Evolutionary conservation across 257 asterid species (phyloP).

Genomic region (Plantago major): DNA sequence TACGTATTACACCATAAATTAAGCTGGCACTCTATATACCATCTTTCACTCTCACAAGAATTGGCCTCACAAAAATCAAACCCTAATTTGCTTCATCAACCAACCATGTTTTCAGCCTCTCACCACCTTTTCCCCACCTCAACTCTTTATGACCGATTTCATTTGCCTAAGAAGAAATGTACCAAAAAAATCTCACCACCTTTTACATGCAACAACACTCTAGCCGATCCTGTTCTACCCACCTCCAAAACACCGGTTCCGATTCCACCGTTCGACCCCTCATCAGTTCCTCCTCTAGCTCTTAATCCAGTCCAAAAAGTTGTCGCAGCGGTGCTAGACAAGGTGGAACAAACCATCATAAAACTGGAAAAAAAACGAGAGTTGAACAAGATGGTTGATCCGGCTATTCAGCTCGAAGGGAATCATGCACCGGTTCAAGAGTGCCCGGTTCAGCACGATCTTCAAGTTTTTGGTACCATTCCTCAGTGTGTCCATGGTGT

Average conservation of each 20-base stretch:
- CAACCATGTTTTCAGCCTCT: too few species aligned
- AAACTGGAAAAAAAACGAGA: not conserved
- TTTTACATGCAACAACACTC: not conserved
- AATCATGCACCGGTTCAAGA: constrained; percentile 18
- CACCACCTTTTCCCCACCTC: too few species aligned
- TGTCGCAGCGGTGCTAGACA: not conserved
- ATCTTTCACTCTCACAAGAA: too few species aligned
- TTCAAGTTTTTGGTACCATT: constrained; percentile 10
- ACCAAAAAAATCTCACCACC: not conserved
- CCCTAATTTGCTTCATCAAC: too few species aligned
- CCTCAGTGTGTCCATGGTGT: constrained; percentile 14
- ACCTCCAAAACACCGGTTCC: not conserved
- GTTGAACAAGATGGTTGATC: not conserved
- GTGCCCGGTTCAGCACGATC: not conserved
- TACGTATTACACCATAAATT: too few species aligned
- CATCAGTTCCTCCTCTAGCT: not conserved
- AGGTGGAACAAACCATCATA: not conserved
- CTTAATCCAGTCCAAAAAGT: not conserved
- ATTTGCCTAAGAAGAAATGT: not conserved
- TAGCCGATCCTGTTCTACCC: not conserved
- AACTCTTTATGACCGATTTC: too few species aligned
- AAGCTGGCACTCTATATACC: too few species aligned
- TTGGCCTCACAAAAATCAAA: too few species aligned
- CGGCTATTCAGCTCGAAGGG: constrained; percentile 14
- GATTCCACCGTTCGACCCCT: not conserved